Conservation (phyloP, 345 rosid genomes). For the Heritiera fomes region DNA sequence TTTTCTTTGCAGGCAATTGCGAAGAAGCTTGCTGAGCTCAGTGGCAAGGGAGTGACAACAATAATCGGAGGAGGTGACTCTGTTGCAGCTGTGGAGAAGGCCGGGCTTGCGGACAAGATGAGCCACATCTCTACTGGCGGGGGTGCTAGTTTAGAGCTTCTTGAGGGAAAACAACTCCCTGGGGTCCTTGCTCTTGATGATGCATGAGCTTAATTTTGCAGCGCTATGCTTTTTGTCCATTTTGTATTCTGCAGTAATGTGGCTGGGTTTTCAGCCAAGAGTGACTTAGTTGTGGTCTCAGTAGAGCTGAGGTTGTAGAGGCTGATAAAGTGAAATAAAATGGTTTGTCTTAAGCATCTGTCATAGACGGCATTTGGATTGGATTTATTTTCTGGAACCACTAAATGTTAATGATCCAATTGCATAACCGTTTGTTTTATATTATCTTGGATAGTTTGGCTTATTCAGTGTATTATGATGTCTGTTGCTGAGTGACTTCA, state of each 20-base stretch:
- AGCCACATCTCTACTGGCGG: constrained; percentile 98
- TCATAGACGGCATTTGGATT: not conserved
- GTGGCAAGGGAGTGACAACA: constrained; percentile 86
- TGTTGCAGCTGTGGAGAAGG: constrained; percentile 96
- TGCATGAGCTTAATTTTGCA: constrained; percentile 34
- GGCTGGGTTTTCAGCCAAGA: constrained; percentile 39
- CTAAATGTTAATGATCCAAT: not conserved
- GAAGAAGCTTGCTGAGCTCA: constrained; percentile 79
- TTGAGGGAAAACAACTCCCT: constrained; percentile 86
- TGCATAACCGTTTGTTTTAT: not conserved
- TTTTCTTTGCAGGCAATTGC: constrained; percentile 64
- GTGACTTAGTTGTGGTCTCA: constrained; percentile 10
- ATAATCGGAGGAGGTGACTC: constrained; percentile 98
- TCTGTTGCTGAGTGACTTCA: no score
- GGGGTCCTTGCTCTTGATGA: constrained; percentile 95
- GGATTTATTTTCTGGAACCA: not conserved
- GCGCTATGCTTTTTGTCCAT: not conserved
- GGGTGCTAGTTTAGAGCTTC: constrained; percentile 96
- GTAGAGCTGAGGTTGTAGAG: constrained; percentile 27
- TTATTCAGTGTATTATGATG: no score
- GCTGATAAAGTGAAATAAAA: constrained; percentile 25
- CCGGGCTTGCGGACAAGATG: constrained; percentile 87
- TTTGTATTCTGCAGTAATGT: constrained; percentile 7
- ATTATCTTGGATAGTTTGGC: not conserved
- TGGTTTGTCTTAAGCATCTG: not conserved